These are phyloP conservation scores for Austroboletus niveus DNA, from an alignment of 1,284 basidiomycete genomes.

Conservation along the genomic window DNA sequence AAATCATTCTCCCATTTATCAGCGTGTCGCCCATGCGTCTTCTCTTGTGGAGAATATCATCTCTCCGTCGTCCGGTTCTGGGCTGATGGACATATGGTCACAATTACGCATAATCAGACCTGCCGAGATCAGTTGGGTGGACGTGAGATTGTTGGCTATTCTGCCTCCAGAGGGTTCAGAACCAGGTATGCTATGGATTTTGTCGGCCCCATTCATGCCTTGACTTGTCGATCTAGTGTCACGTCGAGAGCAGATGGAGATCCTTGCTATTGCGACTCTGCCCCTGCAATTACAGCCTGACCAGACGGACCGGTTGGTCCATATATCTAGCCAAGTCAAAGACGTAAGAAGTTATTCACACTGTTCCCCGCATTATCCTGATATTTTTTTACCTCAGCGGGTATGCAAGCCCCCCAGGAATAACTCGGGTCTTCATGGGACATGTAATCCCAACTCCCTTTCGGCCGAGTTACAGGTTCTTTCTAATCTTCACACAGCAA, in stretches of 20 bases:
- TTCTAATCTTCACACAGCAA: constrained; percentile 15
- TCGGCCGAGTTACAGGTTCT: constrained; percentile 27
- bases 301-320: constrained; percentile 8
- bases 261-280: constrained; percentile 25
- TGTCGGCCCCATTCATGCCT: neutral
- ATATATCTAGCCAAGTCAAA: constrained; percentile 22
- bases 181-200: constrained; percentile 12
- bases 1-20: constrained; percentile 34
- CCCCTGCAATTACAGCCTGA: constrained; percentile 14
- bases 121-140: constrained; percentile 14
- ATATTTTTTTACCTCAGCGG: constrained; percentile 17
- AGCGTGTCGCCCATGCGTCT: constrained; percentile 30
- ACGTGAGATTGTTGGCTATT: constrained; percentile 18
- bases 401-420: constrained; percentile 6
- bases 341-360: constrained; percentile 14
- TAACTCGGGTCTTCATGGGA: neutral
- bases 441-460: constrained; percentile 17
- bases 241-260: constrained; percentile 25
- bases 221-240: constrained; percentile 14
- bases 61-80: constrained; percentile 54
- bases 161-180: constrained; percentile 1
- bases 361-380: neutral
- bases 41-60: constrained; percentile 39
- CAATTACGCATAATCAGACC: constrained; percentile 32
- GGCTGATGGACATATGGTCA: constrained; percentile 57